Percentiles rank a stretch among this genome's conserved stretches.
Evolutionary conservation across 495 filamentous ascomycete species (phyloP).

Genomic region (Diplogelasinospora grovesii): DNA sequence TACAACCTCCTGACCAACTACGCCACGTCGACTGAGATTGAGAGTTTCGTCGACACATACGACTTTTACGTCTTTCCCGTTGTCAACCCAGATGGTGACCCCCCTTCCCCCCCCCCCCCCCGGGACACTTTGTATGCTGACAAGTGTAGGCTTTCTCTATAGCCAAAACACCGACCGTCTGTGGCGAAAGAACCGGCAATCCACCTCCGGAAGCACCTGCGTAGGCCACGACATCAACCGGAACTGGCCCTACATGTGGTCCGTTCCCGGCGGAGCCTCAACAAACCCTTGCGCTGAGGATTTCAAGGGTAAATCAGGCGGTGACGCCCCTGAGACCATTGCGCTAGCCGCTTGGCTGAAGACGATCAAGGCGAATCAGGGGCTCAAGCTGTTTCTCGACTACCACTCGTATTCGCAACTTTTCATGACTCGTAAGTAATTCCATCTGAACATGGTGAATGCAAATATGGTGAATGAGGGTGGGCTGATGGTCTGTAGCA

Average conservation of each 20-base stretch:
- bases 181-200: slow-evolving; percentile 58
- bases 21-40: slow-evolving; percentile 32
- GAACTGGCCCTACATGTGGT: slow-evolving; percentile 54
- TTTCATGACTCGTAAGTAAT: slow-evolving; percentile 22
- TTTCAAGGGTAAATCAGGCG: slow-evolving; percentile 39
- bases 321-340: slow-evolving; percentile 46
- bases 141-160: slow-evolving; percentile 44
- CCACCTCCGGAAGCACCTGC: slow-evolving; percentile 34
- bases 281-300: slow-evolving; percentile 47
- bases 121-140: not conserved
- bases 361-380: slow-evolving; percentile 32
- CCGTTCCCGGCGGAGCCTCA: slow-evolving; percentile 40
- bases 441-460: too few relatives aligned
- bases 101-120: not conserved
- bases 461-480: too few relatives aligned
- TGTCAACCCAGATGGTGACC: slow-evolving; percentile 52
- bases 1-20: slow-evolving; percentile 47
- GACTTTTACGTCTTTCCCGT: slow-evolving; percentile 59
- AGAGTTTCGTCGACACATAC: slow-evolving; percentile 47
- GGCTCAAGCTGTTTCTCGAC: slow-evolving; percentile 54
- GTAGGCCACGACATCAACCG: slow-evolving; percentile 58
- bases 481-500: slow-evolving; percentile 7
- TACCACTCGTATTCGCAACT: slow-evolving; percentile 54
- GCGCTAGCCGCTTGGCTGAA: slow-evolving; percentile 37
- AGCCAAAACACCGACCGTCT: slow-evolving; percentile 50